phyloP scores from a whole-genome alignment of 2,329 filamentous ascomycete genomes.

The Fulvia fulva region DNA sequence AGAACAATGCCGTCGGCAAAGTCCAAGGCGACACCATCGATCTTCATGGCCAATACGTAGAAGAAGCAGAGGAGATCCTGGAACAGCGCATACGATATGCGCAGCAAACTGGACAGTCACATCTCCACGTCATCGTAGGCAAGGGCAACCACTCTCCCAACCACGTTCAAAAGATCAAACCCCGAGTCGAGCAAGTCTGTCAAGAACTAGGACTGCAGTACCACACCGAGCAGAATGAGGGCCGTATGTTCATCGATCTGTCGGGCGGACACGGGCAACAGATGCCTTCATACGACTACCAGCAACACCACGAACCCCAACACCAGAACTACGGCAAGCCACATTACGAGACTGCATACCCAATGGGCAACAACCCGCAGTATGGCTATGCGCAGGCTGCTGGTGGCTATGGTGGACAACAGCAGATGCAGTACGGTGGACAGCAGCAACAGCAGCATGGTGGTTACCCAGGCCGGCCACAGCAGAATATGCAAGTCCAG shows the following conservation, averaged over 20 bases:
- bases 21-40: constrained; percentile 82
- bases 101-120: constrained; percentile 66
- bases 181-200: constrained; percentile 84
- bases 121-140: constrained; percentile 92
- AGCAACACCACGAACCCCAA: constrained; percentile 39
- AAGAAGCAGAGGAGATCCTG: constrained; percentile 89
- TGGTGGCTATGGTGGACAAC: constrained; percentile 33
- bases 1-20: constrained; percentile 78
- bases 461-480: constrained; percentile 37
- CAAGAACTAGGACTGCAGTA: constrained; percentile 77
- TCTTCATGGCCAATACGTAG: constrained; percentile 88
- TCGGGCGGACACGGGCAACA: constrained; percentile 58
- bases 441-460: constrained; percentile 32
- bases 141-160: constrained; percentile 83
- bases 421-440: constrained; percentile 41
- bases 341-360: constrained; percentile 38
- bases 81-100: constrained; percentile 81
- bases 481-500: constrained; percentile 39
- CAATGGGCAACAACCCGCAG: constrained; percentile 29
- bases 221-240: constrained; percentile 81
- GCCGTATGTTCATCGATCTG: constrained; percentile 83
- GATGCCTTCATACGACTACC: constrained; percentile 37
- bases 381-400: constrained; percentile 39
- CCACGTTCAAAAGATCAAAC: constrained; percentile 91
- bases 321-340: constrained; percentile 39